phyloP scores from a whole-genome alignment of 176 grass and related monocot genomes.

The Aegilops speltoides region DNA sequence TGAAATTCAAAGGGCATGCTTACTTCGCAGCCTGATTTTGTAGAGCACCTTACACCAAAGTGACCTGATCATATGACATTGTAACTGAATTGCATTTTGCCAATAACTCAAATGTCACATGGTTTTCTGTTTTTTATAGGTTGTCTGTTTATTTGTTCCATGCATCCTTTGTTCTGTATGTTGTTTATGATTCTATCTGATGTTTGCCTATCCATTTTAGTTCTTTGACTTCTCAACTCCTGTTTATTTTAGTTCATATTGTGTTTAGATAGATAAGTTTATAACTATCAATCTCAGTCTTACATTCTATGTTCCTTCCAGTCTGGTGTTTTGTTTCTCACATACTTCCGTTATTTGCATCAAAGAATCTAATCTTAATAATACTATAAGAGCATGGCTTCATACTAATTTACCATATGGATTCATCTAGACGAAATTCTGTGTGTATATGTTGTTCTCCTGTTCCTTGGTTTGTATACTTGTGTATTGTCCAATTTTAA shows the following conservation, averaged over 20 bases:
- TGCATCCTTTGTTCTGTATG: not conserved
- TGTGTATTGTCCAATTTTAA: not conserved
- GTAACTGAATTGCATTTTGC: not conserved
- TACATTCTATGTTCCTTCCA: not conserved
- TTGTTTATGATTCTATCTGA: not conserved
- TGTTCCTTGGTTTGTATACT: not conserved
- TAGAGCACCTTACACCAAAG: not conserved
- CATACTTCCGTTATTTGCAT: not conserved
- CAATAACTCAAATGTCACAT: not conserved
- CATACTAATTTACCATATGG: not conserved
- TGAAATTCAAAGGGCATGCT: not conserved
- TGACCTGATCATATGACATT: not conserved
- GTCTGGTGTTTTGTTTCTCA: not conserved
- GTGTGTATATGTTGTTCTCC: not conserved
- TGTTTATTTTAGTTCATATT: not conserved
- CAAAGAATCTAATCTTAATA: not conserved
- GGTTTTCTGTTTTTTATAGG: not conserved
- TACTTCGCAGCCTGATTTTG: not conserved
- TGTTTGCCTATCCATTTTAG: not conserved
- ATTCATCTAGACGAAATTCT: not conserved
- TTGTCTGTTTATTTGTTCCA: not conserved
- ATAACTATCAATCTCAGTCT: not conserved
- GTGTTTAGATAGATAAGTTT: not conserved
- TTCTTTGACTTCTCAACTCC: not conserved
- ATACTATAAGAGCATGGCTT: not conserved